Percentiles rank a stretch among this genome's conserved stretches.
These are phyloP conservation scores for Aspergillus wentii DNA, from an alignment of 495 filamentous ascomycete genomes.

Conservation along the genomic window DNA sequence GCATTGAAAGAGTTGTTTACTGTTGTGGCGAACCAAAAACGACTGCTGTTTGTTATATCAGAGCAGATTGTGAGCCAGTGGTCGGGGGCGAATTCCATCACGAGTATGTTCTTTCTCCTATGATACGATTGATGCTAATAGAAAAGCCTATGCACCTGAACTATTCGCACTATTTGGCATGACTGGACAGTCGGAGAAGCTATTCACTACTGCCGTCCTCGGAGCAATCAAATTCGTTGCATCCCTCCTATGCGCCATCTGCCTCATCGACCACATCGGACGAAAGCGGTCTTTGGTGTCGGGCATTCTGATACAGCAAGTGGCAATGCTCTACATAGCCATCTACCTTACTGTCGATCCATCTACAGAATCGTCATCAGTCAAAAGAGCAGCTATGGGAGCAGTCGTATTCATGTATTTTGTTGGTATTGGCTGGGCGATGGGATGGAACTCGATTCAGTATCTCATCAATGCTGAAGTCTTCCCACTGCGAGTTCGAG, in stretches of 20 bases:
- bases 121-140: background rate
- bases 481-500: slow-evolving; percentile 45
- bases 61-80: slow-evolving; percentile 53
- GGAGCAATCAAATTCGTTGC: slow-evolving; percentile 59
- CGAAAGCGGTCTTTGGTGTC: slow-evolving; percentile 52
- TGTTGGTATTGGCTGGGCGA: slow-evolving; percentile 55
- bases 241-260: slow-evolving; percentile 53
- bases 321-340: slow-evolving; percentile 58
- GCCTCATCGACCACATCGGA: slow-evolving; percentile 61
- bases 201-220: slow-evolving; percentile 59
- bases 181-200: slow-evolving; percentile 50
- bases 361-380: slow-evolving; percentile 2
- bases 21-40: slow-evolving; percentile 46
- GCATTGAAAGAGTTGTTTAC: slow-evolving; percentile 48
- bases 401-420: slow-evolving; percentile 55
- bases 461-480: slow-evolving; percentile 66
- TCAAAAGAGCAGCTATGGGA: slow-evolving; percentile 26
- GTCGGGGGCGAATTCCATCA: slow-evolving; percentile 56
- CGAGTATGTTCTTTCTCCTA: slow-evolving; percentile 9
- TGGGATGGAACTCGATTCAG: slow-evolving; percentile 65
- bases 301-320: slow-evolving; percentile 50
- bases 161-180: slow-evolving; percentile 56
- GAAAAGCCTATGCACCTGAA: slow-evolving; percentile 52
- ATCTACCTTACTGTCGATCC: slow-evolving; percentile 46
- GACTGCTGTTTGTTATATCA: slow-evolving; percentile 45